Base-by-base conservation (phyloP, 164 flowering plant species). In the Liquidambar formosana region DNA sequence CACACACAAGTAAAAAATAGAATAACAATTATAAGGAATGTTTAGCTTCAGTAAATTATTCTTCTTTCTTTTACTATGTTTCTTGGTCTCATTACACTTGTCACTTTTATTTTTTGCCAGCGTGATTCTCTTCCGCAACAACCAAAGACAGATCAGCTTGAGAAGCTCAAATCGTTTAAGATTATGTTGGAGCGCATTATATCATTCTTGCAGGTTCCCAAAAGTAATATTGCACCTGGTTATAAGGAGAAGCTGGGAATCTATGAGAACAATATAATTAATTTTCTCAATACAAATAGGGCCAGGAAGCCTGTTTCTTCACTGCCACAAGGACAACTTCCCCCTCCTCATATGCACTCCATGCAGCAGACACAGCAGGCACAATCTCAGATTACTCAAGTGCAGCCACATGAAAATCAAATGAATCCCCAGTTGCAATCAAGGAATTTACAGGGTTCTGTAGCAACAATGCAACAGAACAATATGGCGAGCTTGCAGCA, bases 191-290 rank as follows among this genome's bases (percentile, higher is more conserved):
- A 92, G 73, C 82, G 83, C 11, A 60, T 81, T 19, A 63, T 92
- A 26, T 0, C 66, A 1, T 82, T 87, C 71, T 70, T 94, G 66
- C 83, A 79, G 47, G 45, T 82, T 62, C 22, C 86, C 13, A 92
- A 87, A 69, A 70, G 15, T 65, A 80, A 64, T 27, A 64, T 90
- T 28, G 5, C 60, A 49, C 75, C 79, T 53, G 8, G 16, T 76
- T 59, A 57, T 74, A 90, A 78, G 75, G 98, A 90, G 6, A 92
- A 88, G 77, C 14, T 90, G 44, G 72, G 46, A 57, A 5, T 19
- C 0, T 81, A 76, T 78, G 97, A 94, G 79, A 94, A 83, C 79
- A 89, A 89, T 71, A 94, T 94, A 18, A 2, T 82, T 1, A 63
- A 14, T 66, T 66, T 89, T 62, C 74, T 92, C 33, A 80, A 26